These are phyloP conservation scores for Telopea speciosissima DNA, from an alignment of 177 flowering plant species.

Conservation along the genomic window DNA sequence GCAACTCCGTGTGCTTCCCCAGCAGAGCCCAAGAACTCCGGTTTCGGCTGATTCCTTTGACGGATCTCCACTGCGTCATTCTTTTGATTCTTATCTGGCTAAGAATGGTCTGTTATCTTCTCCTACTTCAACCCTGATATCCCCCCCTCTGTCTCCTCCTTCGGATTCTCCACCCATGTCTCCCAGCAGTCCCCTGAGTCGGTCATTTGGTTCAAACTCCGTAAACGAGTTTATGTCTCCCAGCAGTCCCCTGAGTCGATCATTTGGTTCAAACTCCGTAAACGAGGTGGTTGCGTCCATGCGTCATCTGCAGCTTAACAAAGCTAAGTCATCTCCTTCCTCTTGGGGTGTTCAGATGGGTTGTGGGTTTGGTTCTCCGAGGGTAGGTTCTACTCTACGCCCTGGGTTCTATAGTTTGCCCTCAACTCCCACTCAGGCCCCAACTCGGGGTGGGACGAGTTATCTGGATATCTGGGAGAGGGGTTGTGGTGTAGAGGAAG, in stretches of 20 bases:
- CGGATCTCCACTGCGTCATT: slow-evolving; percentile 30
- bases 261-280: slow-evolving; percentile 15
- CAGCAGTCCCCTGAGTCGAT: slow-evolving; percentile 15
- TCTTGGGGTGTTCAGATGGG: slow-evolving; percentile 21
- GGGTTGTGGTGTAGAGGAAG: slow-evolving; percentile 28
- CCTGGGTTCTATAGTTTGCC: slow-evolving; percentile 61
- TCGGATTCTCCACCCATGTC: slow-evolving; percentile 34
- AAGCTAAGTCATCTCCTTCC: slow-evolving; percentile 20
- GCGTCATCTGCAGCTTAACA: slow-evolving; percentile 34
- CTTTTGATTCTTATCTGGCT: slow-evolving; percentile 9
- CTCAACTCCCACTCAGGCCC: slow-evolving; percentile 47
- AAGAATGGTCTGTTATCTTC: slow-evolving; percentile 15
- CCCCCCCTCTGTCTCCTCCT: slow-evolving; percentile 33
- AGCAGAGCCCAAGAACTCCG: slow-evolving; percentile 13
- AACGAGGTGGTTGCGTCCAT: slow-evolving; percentile 27
- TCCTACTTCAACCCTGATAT: slow-evolving; percentile 26
- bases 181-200: slow-evolving; percentile 21
- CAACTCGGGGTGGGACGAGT: slow-evolving; percentile 32
- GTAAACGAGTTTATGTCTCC: too few relatives aligned
- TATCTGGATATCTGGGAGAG: slow-evolving; percentile 29
- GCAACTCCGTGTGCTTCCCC: slow-evolving; percentile 30
- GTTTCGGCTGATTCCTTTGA: slow-evolving; percentile 23
- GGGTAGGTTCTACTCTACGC: slow-evolving; percentile 29
- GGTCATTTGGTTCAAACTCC: slow-evolving; percentile 8
- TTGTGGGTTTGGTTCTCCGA: slow-evolving; percentile 42